A percentile compares a stretch with the other conserved stretches of the same genome.
These are phyloP conservation scores for Aurinia saxatilis DNA, from an alignment of 345 rosid species.

Conservation along the genomic window DNA sequence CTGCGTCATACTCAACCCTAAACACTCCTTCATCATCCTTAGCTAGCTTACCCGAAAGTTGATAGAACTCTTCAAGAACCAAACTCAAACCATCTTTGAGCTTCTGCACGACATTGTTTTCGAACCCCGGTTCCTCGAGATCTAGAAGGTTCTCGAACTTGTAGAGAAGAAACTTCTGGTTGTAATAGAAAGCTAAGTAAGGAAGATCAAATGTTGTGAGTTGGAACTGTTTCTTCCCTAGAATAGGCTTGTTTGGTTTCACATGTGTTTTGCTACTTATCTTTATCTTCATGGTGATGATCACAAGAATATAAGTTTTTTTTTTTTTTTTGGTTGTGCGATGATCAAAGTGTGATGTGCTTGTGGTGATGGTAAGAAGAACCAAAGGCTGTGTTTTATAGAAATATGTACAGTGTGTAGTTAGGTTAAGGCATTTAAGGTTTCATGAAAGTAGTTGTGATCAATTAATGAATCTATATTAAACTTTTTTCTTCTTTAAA, in stretches of 20 bases:
- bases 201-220: slow-evolving; percentile 91
- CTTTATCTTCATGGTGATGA: slow-evolving; percentile 32
- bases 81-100: slow-evolving; percentile 61
- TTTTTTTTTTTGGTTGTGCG: not conserved
- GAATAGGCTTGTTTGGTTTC: slow-evolving; percentile 44
- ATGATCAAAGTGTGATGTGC: not conserved
- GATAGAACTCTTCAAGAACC: slow-evolving; percentile 71
- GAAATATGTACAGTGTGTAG: slow-evolving; percentile 16
- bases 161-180: slow-evolving; percentile 86
- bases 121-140: slow-evolving; percentile 19
- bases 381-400: slow-evolving; percentile 14
- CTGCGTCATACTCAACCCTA: slow-evolving; percentile 64
- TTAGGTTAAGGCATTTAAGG: slow-evolving; percentile 52
- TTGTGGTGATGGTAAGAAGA: slow-evolving; percentile 1
- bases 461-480: slow-evolving; percentile 17
- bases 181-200: slow-evolving; percentile 70
- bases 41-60: slow-evolving; percentile 75
- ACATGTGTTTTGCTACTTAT: slow-evolving; percentile 40
- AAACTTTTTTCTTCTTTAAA: not conserved
- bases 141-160: slow-evolving; percentile 26
- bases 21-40: slow-evolving; percentile 79
- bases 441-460: slow-evolving; percentile 42
- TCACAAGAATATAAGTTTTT: not conserved
- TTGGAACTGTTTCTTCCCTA: slow-evolving; percentile 64
- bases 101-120: slow-evolving; percentile 44